Evolutionary conservation across 495 filamentous ascomycete species (phyloP).

Genomic region (Bathelium albidoporum): DNA sequence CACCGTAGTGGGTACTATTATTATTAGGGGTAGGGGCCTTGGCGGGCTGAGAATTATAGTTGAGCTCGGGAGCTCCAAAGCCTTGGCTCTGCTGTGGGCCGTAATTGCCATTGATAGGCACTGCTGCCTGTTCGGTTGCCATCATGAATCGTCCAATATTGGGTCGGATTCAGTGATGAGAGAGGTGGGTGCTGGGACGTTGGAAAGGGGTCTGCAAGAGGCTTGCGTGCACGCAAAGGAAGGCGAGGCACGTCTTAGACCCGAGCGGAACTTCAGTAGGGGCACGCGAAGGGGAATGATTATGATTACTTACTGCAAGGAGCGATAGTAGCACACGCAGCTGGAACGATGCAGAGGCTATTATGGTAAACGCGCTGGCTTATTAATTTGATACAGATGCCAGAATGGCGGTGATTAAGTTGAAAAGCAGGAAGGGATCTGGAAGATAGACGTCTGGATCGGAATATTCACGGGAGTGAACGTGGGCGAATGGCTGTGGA

Average conservation of each 20-base stretch:
- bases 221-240: background rate
- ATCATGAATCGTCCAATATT: slow-evolving; percentile 13
- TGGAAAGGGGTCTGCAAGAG: background rate
- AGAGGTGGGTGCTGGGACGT: background rate
- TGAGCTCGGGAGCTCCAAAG: slow-evolving; percentile 22
- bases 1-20: slow-evolving; percentile 11
- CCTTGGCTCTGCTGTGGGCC: slow-evolving; percentile 24
- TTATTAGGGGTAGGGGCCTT: slow-evolving; percentile 12
- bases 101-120: slow-evolving; percentile 36
- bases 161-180: background rate
- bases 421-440: background rate
- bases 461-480: background rate
- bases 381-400: background rate
- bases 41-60: slow-evolving; percentile 16
- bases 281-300: background rate
- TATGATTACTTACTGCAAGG: background rate
- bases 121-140: slow-evolving; percentile 28
- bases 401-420: background rate
- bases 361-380: background rate
- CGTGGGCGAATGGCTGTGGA: background rate
- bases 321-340: background rate
- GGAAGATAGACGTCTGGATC: background rate
- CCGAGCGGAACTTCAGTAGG: background rate
- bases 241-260: background rate
- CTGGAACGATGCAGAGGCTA: background rate